These are phyloP conservation scores for Whalleya microplaca DNA, from an alignment of 2,329 filamentous ascomycete genomes.

Conservation along the genomic window DNA sequence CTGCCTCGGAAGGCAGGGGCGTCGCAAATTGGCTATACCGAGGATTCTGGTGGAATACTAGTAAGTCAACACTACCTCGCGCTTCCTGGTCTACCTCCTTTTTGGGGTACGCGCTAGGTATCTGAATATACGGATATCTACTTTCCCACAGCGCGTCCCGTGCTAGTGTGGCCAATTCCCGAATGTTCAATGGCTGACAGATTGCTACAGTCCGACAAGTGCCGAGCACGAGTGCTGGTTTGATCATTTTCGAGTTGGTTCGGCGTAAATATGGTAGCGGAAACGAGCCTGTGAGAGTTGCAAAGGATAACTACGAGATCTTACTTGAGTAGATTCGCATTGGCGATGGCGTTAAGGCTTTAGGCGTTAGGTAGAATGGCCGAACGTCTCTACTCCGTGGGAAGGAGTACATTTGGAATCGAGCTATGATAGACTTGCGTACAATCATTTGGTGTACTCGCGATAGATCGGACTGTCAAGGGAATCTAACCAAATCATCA, in stretches of 20 bases:
- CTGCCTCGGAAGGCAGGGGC: constrained; percentile 57
- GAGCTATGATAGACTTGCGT: not conserved
- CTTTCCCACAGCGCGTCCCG: not conserved
- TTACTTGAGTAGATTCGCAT: constrained; percentile 50
- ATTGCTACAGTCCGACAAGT: constrained; percentile 61
- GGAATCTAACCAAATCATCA: no score
- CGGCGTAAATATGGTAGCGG: constrained; percentile 71
- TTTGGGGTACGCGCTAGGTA: not conserved
- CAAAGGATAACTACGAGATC: constrained; percentile 73
- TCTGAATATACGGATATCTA: not conserved
- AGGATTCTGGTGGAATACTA: constrained; percentile 73
- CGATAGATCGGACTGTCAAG: no score
- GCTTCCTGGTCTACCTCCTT: not conserved
- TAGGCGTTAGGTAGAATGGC: constrained; percentile 5
- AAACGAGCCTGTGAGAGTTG: constrained; percentile 65
- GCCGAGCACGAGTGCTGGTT: constrained; percentile 74
- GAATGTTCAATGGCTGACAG: not conserved
- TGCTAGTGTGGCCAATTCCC: not conserved
- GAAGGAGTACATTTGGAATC: constrained; percentile 3
- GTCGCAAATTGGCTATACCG: constrained; percentile 69
- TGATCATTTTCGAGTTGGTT: constrained; percentile 80
- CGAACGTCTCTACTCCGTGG: constrained; percentile 11
- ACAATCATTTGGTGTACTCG: no score
- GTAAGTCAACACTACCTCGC: constrained; percentile 15
- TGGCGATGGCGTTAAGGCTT: not conserved